Evolutionary conservation across 2,329 filamentous ascomycete species (phyloP).

Genomic region (Xylaria sp.): DNA sequence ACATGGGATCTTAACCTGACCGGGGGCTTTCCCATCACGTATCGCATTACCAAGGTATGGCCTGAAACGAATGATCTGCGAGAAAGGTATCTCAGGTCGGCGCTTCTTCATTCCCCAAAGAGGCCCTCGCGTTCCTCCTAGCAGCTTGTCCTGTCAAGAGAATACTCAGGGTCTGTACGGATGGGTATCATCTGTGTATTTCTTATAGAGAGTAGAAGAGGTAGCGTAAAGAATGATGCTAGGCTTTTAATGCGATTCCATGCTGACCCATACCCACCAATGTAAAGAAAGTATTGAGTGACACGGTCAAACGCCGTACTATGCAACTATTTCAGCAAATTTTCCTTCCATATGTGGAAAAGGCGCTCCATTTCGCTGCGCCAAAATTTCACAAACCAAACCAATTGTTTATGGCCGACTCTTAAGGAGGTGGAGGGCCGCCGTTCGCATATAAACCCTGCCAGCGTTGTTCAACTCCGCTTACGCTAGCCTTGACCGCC

Average conservation of each 20-base stretch:
- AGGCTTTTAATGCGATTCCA: constrained; percentile 8
- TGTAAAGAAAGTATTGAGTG: constrained; percentile 15
- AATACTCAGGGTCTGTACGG: background rate
- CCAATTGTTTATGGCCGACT: background rate
- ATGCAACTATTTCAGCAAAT: constrained; percentile 38
- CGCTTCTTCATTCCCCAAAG: constrained; percentile 44
- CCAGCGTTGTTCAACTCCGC: constrained; percentile 71
- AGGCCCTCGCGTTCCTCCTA: constrained; percentile 34
- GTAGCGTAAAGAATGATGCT: constrained; percentile 4
- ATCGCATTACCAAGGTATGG: constrained; percentile 43
- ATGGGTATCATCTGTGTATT: constrained; percentile 13
- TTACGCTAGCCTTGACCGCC: constrained; percentile 71
- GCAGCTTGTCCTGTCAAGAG: constrained; percentile 1
- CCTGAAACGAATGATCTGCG: constrained; percentile 44
- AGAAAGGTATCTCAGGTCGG: constrained; percentile 45
- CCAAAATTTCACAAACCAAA: background rate
- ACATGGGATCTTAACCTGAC: background rate
- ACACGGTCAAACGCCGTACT: constrained; percentile 38
- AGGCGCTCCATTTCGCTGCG: background rate
- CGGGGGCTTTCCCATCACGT: constrained; percentile 18
- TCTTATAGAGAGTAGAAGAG: background rate
- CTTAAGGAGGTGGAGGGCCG: constrained; percentile 25
- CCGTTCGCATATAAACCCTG: constrained; percentile 61
- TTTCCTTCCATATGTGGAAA: background rate
- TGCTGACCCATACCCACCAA: constrained; percentile 10